A percentile compares a stretch with the other conserved stretches of the same genome.
phyloP scores from a whole-genome alignment of 2,329 filamentous ascomycete species.

The Diplodia seriata region DNA sequence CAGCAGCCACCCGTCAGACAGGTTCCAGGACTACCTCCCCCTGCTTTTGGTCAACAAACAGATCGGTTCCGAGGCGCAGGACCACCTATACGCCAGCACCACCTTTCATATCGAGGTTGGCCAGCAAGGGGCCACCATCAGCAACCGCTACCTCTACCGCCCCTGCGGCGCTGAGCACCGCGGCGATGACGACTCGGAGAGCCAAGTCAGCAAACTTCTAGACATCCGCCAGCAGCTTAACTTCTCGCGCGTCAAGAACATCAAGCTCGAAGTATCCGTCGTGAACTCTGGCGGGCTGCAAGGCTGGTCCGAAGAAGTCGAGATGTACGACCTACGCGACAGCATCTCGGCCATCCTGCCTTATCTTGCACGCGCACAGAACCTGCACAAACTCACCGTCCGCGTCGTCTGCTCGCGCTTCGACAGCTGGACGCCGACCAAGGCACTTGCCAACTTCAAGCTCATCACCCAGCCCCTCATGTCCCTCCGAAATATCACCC shows the following conservation, averaged over 20 bases:
- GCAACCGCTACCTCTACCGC: conserved; percentile 42
- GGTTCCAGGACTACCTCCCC: conserved; percentile 5
- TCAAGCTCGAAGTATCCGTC: conserved; percentile 43
- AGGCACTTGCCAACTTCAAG: conserved; percentile 40
- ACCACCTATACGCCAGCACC: conserved; percentile 41
- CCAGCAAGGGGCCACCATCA: conserved; percentile 45
- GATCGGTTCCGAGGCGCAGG: conserved; percentile 41
- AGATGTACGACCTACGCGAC: conserved; percentile 45
- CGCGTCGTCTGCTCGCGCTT: conserved; percentile 41
- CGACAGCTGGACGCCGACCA: conserved; percentile 37
- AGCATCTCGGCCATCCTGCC: conserved; percentile 19
- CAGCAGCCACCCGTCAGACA: background rate
- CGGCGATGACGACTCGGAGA: conserved; percentile 36
- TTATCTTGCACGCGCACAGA: conserved; percentile 35
- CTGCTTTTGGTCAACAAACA: conserved; percentile 42
- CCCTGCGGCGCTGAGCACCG: conserved; percentile 42
- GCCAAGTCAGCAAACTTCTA: conserved; percentile 36
- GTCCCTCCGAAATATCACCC: conserved; percentile 42
- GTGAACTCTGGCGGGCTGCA: conserved; percentile 36
- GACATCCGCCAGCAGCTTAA: conserved; percentile 42
- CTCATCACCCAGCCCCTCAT: conserved; percentile 42
- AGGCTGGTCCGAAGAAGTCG: conserved; percentile 46
- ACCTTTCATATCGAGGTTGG: conserved; percentile 44
- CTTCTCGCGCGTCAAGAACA: conserved; percentile 44
- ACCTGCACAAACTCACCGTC: conserved; percentile 43